Evolutionary conservation across 2,329 filamentous ascomycete genomes (phyloP).

Genomic region (Periconia sp.): DNA sequence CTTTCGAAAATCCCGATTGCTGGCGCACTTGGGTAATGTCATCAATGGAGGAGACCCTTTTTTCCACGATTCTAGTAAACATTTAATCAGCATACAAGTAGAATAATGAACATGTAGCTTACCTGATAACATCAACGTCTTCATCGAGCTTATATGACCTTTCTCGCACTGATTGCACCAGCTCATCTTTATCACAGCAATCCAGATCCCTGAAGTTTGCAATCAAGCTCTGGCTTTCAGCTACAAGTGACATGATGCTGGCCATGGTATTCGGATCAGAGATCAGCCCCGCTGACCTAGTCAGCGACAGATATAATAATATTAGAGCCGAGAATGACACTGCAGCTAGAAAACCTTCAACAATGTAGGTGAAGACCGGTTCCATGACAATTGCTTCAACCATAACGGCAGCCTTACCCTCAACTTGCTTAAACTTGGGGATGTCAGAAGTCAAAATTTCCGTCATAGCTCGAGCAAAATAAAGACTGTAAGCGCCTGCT

Average conservation of each 20-base stretch:
- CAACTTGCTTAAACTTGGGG: neutral
- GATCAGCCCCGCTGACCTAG: constrained; percentile 18
- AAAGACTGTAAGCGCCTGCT: constrained; percentile 44
- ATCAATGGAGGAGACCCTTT: neutral
- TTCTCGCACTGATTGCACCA: constrained; percentile 13
- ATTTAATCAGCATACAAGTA: neutral
- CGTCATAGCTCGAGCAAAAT: constrained; percentile 44
- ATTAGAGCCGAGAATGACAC: constrained; percentile 23
- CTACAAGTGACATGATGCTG: constrained; percentile 37
- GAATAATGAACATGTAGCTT: neutral
- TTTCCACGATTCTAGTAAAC: too few relatives aligned
- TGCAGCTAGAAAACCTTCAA: constrained; percentile 35
- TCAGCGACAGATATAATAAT: constrained; percentile 25
- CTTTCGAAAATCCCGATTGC: neutral
- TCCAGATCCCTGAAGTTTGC: constrained; percentile 25
- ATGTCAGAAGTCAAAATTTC: constrained; percentile 28
- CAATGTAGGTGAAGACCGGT: constrained; percentile 41
- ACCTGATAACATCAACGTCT: constrained; percentile 8
- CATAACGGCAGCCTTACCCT: constrained; percentile 18
- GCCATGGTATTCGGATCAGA: constrained; percentile 42
- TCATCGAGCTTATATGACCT: constrained; percentile 21
- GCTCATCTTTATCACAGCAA: constrained; percentile 17
- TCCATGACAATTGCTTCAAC: constrained; percentile 42
- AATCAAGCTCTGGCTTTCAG: constrained; percentile 26
- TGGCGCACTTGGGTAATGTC: neutral